Evolutionary conservation across 495 filamentous ascomycete species (phyloP).

Genomic region (Talaromyces nanjingensis): DNA sequence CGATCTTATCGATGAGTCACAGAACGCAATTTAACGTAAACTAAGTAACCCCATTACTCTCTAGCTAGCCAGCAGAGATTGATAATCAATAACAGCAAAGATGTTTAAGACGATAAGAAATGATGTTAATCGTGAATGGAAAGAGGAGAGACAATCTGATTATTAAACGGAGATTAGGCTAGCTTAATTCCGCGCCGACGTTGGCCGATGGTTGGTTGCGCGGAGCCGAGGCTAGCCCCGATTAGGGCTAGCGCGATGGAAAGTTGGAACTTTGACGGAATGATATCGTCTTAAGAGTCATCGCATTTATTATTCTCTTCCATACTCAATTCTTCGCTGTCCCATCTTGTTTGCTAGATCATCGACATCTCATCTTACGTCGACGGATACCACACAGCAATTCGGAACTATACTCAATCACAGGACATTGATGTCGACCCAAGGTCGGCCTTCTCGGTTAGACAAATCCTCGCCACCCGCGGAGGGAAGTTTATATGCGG

Average conservation of each 20-base stretch:
- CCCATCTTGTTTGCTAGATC: neutral
- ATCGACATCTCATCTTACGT: neutral
- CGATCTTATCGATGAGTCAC: neutral
- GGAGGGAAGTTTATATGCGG: slow-evolving; percentile 1
- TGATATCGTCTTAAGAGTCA: neutral
- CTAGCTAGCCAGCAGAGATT: neutral
- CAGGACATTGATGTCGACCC: neutral
- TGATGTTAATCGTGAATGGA: neutral
- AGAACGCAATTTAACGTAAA: neutral
- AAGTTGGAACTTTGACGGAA: slow-evolving; percentile 7
- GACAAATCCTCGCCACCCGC: slow-evolving; percentile 6
- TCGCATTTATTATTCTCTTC: neutral
- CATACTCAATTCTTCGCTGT: neutral
- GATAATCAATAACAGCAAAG: neutral
- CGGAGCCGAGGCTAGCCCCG: neutral
- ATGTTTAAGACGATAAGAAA: neutral
- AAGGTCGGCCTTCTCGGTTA: neutral
- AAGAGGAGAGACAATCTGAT: neutral
- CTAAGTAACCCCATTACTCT: neutral
- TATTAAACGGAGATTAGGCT: neutral
- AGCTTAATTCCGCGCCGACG: neutral
- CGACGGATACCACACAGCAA: neutral
- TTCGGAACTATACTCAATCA: too few relatives aligned
- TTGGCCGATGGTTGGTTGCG: neutral
- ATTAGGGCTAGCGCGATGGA: neutral